Evolutionary conservation across 164 flowering plant genomes (phyloP).

Genomic region (Tetracentron sinense): DNA sequence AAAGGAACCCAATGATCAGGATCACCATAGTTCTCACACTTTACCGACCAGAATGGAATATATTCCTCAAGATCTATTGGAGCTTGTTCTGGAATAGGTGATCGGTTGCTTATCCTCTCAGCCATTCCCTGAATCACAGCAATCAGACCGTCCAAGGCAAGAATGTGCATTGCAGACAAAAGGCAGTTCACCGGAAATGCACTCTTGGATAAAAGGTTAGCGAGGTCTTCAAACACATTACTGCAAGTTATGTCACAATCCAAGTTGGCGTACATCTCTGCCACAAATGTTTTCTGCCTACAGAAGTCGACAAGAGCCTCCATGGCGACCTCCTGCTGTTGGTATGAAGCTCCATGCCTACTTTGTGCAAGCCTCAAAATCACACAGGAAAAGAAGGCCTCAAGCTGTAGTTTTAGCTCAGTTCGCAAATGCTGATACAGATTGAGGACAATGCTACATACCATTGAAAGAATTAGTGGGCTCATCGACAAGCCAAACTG

Average conservation of each 20-base stretch:
- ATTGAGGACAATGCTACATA: constrained; percentile 2
- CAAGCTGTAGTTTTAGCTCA: constrained; percentile 6
- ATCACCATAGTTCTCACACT: constrained; percentile 2
- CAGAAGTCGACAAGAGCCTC: constrained; percentile 9
- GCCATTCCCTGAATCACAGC: constrained; percentile 12
- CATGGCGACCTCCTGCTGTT: constrained; percentile 10
- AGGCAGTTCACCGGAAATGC: constrained; percentile 3
- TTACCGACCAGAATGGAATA: not conserved
- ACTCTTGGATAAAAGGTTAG: not conserved
- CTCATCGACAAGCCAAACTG: constrained; percentile 6
- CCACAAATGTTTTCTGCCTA: not conserved
- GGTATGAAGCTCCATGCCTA: not conserved
- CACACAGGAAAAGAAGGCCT: constrained; percentile 5
- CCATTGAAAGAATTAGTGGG: constrained; percentile 5
- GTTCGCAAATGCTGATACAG: constrained; percentile 2
- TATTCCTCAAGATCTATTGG: constrained; percentile 1
- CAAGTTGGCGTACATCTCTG: constrained; percentile 9
- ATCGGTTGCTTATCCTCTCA: not conserved
- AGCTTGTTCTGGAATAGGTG: not conserved
- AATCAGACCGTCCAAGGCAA: constrained; percentile 7
- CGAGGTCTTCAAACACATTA: constrained; percentile 3
- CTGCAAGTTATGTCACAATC: constrained; percentile 1
- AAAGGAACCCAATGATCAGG: constrained; percentile 5
- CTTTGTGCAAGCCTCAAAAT: constrained; percentile 2
- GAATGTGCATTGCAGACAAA: constrained; percentile 7